Conservation (phyloP, 108 stramenopile species). For the Nitzschia putrida region DNA sequence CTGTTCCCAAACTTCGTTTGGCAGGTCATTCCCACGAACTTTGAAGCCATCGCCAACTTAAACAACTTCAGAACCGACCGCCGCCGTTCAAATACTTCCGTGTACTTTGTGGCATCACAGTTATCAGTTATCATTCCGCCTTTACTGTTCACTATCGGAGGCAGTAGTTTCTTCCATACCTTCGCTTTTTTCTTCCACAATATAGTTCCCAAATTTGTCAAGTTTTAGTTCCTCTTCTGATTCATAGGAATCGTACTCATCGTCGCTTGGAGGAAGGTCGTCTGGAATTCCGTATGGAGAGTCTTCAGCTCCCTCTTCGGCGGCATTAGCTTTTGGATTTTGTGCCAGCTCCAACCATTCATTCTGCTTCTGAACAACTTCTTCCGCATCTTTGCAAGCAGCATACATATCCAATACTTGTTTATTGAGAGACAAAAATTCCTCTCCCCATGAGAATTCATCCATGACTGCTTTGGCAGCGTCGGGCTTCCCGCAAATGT, state of each 20-base stretch:
- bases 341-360: constrained; percentile 76
- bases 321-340: constrained; percentile 34
- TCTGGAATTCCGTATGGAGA: constrained; percentile 24
- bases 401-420: constrained; percentile 88
- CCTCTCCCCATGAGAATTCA: constrained; percentile 95
- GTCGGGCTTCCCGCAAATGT: constrained; percentile 86
- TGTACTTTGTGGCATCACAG: too few relatives aligned
- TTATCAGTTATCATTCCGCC: too few relatives aligned
- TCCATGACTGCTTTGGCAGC: constrained; percentile 86
- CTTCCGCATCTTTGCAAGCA: constrained; percentile 63
- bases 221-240: constrained; percentile 52
- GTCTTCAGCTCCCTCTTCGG: background rate
- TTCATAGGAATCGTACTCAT: constrained; percentile 44
- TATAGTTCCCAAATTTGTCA: constrained; percentile 70
- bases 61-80: too few relatives aligned
- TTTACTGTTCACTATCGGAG: too few relatives aligned
- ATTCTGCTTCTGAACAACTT: constrained; percentile 85
- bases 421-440: constrained; percentile 88
- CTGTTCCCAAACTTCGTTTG: too few relatives aligned
- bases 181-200: constrained; percentile 12
- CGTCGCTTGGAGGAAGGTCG: constrained; percentile 53
- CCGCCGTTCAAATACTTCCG: too few relatives aligned
- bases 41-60: too few relatives aligned
- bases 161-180: too few relatives aligned
- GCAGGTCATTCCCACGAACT: too few relatives aligned